Conservation (phyloP, 495 filamentous ascomycete genomes). For the Tuber melanosporum region DNA sequence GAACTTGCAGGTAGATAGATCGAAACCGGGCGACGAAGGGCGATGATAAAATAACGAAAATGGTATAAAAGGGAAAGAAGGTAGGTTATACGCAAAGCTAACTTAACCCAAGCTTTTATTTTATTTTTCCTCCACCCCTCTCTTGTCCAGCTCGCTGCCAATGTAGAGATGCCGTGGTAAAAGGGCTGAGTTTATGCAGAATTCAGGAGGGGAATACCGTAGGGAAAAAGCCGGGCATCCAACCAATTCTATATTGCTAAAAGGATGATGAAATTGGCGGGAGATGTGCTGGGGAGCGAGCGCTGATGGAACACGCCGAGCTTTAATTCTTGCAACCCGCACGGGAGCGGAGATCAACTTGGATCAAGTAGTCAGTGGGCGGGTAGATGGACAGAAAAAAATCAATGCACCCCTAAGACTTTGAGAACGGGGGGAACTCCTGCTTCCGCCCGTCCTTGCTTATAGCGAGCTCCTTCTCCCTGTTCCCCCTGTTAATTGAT, state of each 20-base stretch:
- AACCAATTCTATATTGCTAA: neutral
- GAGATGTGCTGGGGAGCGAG: neutral
- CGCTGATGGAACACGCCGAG: neutral
- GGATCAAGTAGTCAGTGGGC: neutral
- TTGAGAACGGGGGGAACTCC: neutral
- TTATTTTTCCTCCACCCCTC: neutral
- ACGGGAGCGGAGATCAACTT: neutral
- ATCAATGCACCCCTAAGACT: neutral
- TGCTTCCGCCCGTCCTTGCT: neutral
- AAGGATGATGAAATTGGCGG: neutral
- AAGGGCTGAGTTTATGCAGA: neutral
- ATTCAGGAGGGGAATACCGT: neutral
- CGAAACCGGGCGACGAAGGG: neutral
- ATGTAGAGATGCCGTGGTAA: neutral
- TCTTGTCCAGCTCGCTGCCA: neutral
- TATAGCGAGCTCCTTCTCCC: neutral
- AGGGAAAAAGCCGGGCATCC: neutral
- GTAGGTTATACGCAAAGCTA: neutral
- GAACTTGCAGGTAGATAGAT: constrained; percentile 5
- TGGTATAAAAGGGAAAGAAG: neutral
- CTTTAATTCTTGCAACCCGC: neutral
- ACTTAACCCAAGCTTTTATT: neutral
- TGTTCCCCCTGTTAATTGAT: neutral
- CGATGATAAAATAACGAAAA: neutral
- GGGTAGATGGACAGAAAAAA: neutral